Evolutionary conservation across 352 stramenopile genomes (phyloP), one percentile per base, ranked within the genome.

Genomic region (Pythium plurisporium): DNA sequence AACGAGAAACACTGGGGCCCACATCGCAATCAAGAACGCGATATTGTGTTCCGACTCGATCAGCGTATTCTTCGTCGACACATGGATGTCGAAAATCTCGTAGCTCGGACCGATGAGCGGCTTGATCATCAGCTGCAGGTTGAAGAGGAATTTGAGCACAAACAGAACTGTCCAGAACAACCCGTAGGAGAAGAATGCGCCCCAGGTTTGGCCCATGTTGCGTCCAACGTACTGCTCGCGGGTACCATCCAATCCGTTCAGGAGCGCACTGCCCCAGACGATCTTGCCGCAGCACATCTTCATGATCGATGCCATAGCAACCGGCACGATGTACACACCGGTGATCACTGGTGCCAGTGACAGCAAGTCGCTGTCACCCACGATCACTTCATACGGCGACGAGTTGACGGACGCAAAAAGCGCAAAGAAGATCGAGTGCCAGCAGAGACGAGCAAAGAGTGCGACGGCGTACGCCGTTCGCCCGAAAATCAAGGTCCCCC

Each of bases 121-220:
- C 65, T 98, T 98, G 37, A 99, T 87, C 78, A 99, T 97, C 56
- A 99, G 97, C 51, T 97, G 76, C 62, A 99, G 94, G 30, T 96
- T 98, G 66, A 99, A 99, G 45, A 93, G 83, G 27, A 99, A 87
- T 78, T 99, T 99, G 81, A 91, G 96, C 27, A 84, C 65, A 57
- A 95, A 93, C 64, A 93, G 77, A 27, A 95, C 42, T 10, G 63
- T 76, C 85, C 85, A 95, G 49, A 95, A 91, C 43, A 79, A 55
- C 11, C 76, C 81, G 55, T 93, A 93, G 29, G 63, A 61, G 7
- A 87, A 29, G 49, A 91, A 83, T 44, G 68, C 70, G 25, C 76
- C 72, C 81, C 76, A 95, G 23, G 41, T 72, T 64, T 91, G 82
- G 3, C 69, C 67, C 82, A 93, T 95, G 53, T 82, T 67, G 52